phyloP scores from a whole-genome alignment of 83 land plant genomes.

The Larix sibirica region DNA sequence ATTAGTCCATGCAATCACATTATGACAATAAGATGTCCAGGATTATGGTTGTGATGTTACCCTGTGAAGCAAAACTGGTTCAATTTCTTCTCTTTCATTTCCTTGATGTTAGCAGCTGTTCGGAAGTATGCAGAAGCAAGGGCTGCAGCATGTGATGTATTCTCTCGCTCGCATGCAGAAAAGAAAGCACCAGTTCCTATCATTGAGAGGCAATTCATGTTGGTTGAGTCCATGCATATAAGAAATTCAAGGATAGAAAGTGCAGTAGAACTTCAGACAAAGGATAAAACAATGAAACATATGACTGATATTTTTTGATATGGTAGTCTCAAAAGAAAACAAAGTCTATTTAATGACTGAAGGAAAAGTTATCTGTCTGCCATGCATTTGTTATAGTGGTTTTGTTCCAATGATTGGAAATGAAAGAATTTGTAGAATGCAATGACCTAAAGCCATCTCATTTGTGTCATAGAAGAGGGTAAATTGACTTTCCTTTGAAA shows the following conservation, averaged over 20 bases:
- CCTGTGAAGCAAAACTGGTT: constrained; percentile 42
- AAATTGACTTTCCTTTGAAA: too few species aligned
- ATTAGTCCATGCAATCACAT: not conserved
- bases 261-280: not conserved
- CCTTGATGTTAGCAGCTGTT: constrained; percentile 38
- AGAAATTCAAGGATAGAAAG: not conserved
- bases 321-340: too few species aligned
- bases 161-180: constrained; percentile 41
- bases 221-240: not conserved
- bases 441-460: too few species aligned
- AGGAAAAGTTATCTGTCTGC: too few species aligned
- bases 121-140: constrained; percentile 34
- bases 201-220: not conserved
- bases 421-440: too few species aligned
- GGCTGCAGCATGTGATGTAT: constrained; percentile 37
- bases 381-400: too few species aligned
- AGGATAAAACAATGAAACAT: not conserved
- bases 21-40: not conserved
- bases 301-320: too few species aligned
- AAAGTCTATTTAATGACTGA: too few species aligned
- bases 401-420: too few species aligned
- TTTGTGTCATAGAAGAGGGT: too few species aligned
- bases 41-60: constrained; percentile 13
- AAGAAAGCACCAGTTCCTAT: constrained; percentile 23
- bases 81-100: constrained; percentile 43